Evolutionary conservation across 2,329 filamentous ascomycete species (phyloP).

Genomic region (Cladosporium sp.): DNA sequence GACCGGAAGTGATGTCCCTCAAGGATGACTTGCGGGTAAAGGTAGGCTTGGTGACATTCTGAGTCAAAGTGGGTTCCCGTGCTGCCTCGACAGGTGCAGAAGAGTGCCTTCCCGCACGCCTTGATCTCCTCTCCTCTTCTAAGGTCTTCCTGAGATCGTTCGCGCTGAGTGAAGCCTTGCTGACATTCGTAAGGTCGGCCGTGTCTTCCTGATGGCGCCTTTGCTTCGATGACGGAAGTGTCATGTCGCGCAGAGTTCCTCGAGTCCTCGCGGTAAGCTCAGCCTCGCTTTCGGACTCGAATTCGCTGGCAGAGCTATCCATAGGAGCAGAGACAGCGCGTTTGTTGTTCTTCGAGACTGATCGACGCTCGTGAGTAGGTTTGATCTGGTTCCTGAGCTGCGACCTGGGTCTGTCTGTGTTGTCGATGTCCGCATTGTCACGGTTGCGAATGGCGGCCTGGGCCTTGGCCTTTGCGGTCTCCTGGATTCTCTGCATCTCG

Average conservation of each 20-base stretch:
- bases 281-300: constrained; percentile 26
- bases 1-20: constrained; percentile 48
- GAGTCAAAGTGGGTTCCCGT: constrained; percentile 43
- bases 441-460: constrained; percentile 6
- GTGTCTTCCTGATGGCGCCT: constrained; percentile 27
- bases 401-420: background rate
- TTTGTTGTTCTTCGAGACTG: constrained; percentile 2
- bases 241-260: constrained; percentile 16
- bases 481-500: constrained; percentile 13
- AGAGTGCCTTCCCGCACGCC: constrained; percentile 31
- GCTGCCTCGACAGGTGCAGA: constrained; percentile 22
- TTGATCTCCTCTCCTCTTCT: constrained; percentile 54
- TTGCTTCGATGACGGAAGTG: constrained; percentile 12
- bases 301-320: constrained; percentile 25
- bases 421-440: background rate
- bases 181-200: constrained; percentile 54
- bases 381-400: background rate
- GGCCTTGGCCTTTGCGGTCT: constrained; percentile 6
- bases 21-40: constrained; percentile 56
- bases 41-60: constrained; percentile 40
- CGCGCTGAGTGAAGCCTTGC: constrained; percentile 42
- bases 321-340: constrained; percentile 24
- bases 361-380: constrained; percentile 1
- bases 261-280: constrained; percentile 24
- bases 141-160: constrained; percentile 54